Percentiles rank a stretch among this genome's conserved stretches.
These are phyloP conservation scores for Tillandsia leiboldiana DNA, from an alignment of 176 grass and related monocot genomes.

Conservation along the genomic window DNA sequence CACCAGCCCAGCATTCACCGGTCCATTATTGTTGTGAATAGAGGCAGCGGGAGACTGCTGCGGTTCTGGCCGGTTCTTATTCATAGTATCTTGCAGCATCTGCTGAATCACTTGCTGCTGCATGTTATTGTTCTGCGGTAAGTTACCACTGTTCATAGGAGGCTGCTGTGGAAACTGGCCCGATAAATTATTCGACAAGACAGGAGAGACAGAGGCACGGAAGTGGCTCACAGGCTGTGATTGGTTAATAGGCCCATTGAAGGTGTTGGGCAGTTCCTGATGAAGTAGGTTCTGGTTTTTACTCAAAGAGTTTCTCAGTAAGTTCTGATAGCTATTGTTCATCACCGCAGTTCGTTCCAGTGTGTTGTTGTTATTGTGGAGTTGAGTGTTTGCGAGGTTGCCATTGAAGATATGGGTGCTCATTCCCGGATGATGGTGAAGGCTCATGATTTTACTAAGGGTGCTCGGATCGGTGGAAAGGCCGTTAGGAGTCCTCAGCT, in stretches of 20 bases:
- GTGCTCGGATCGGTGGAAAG: constrained; percentile 37
- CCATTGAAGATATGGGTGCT: constrained; percentile 28
- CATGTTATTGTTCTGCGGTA: constrained; percentile 28
- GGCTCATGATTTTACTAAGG: constrained; percentile 24
- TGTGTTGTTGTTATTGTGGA: constrained; percentile 14
- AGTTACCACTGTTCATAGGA: background rate
- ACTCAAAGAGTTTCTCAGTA: constrained; percentile 42
- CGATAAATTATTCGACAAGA: background rate
- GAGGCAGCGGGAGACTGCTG: constrained; percentile 22
- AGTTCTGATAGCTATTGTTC: constrained; percentile 56
- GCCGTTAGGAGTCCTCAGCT: constrained; percentile 28
- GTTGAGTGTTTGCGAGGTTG: constrained; percentile 16
- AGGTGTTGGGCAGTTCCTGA: constrained; percentile 38
- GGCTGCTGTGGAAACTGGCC: background rate
- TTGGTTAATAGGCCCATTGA: constrained; percentile 26
- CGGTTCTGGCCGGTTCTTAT: constrained; percentile 33
- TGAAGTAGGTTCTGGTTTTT: constrained; percentile 42
- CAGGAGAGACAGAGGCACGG: constrained; percentile 16
- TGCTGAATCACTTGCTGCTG: constrained; percentile 76
- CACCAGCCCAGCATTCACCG: constrained; percentile 9
- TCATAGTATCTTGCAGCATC: constrained; percentile 76
- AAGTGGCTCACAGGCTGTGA: constrained; percentile 32
- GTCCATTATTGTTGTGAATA: constrained; percentile 28
- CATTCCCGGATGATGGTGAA: constrained; percentile 28
- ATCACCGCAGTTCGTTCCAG: constrained; percentile 36